Evolutionary conservation across 371 early-diverging fungal species (phyloP).

Genomic region (Homolaphlyctis polyrhiza): DNA sequence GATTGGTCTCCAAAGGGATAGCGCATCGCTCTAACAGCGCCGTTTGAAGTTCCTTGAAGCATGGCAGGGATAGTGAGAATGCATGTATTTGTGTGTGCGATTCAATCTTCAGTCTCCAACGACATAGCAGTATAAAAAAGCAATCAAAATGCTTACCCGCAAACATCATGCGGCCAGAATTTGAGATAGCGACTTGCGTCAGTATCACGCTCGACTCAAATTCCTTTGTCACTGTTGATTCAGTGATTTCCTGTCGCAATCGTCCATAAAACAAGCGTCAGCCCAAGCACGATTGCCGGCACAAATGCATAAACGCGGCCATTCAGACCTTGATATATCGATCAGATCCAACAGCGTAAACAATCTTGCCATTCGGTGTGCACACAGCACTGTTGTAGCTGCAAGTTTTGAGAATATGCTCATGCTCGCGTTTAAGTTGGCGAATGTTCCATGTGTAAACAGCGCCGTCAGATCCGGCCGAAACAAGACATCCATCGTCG

Average conservation of each 20-base stretch:
- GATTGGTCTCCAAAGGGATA: slow-evolving; percentile 40
- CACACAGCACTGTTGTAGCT: slow-evolving; percentile 40
- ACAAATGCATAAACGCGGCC: no score
- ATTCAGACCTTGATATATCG: slow-evolving; percentile 38
- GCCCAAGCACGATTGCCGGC: neutral
- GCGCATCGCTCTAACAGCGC: slow-evolving; percentile 33
- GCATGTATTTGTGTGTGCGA: neutral
- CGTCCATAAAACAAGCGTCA: no score
- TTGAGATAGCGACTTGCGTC: slow-evolving; percentile 42
- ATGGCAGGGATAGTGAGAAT: no score
- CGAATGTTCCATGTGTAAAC: slow-evolving; percentile 45
- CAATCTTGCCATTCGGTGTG: slow-evolving; percentile 25
- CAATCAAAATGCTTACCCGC: no score
- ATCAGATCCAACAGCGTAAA: slow-evolving; percentile 51
- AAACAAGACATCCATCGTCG: slow-evolving; percentile 44
- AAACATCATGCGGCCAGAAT: slow-evolving; percentile 52
- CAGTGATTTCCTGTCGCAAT: slow-evolving; percentile 45
- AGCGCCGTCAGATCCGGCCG: slow-evolving; percentile 48
- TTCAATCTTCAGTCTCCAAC: neutral
- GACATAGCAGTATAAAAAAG: neutral
- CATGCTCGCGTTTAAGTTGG: slow-evolving; percentile 44
- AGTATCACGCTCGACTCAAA: slow-evolving; percentile 31
- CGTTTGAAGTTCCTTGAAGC: slow-evolving; percentile 28
- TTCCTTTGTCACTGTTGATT: slow-evolving; percentile 42
- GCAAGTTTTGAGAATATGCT: slow-evolving; percentile 48